Evolutionary conservation across 139 green algal genomes (phyloP).

Genomic region (Tetraselmis chui): DNA sequence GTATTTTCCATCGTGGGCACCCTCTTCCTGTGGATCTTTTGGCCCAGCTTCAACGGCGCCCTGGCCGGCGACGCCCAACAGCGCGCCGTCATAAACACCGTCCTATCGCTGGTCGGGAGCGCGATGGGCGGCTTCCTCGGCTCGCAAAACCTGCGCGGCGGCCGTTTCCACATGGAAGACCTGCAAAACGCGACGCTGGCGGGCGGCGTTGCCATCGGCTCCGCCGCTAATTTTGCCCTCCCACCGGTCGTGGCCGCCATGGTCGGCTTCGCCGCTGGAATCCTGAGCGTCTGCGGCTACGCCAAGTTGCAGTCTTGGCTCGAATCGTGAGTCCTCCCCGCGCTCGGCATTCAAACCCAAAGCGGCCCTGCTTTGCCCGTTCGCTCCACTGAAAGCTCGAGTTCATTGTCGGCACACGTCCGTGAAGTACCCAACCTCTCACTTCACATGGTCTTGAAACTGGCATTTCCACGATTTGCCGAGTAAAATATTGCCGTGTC

Average conservation of each 20-base stretch:
- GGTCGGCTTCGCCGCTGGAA: conserved; percentile 38
- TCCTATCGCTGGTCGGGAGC: neutral
- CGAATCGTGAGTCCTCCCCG: too few relatives aligned
- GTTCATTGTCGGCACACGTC: too few relatives aligned
- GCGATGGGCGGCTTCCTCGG: neutral
- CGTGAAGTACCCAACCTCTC: too few relatives aligned
- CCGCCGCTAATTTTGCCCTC: conserved; percentile 35
- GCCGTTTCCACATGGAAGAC: neutral
- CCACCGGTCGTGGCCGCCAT: conserved; percentile 20
- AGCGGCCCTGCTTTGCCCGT: too few relatives aligned
- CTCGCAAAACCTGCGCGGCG: neutral
- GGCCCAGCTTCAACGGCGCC: conserved; percentile 55
- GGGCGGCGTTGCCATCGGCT: conserved; percentile 59
- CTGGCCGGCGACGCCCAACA: conserved; percentile 29
- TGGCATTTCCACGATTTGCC: too few relatives aligned
- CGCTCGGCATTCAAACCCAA: too few relatives aligned
- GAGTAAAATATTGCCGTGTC: too few relatives aligned
- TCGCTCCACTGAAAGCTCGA: too few relatives aligned
- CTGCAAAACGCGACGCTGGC: conserved; percentile 48
- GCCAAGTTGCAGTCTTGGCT: neutral
- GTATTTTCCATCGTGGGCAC: conserved; percentile 31
- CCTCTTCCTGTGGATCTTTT: conserved; percentile 47
- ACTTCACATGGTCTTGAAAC: too few relatives aligned
- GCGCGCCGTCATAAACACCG: neutral
- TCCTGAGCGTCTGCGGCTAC: conserved; percentile 11